A percentile compares a stretch with the other conserved stretches of the same genome.
phyloP scores from a whole-genome alignment of 257 asterid species.

The Primulina huaijiensis region DNA sequence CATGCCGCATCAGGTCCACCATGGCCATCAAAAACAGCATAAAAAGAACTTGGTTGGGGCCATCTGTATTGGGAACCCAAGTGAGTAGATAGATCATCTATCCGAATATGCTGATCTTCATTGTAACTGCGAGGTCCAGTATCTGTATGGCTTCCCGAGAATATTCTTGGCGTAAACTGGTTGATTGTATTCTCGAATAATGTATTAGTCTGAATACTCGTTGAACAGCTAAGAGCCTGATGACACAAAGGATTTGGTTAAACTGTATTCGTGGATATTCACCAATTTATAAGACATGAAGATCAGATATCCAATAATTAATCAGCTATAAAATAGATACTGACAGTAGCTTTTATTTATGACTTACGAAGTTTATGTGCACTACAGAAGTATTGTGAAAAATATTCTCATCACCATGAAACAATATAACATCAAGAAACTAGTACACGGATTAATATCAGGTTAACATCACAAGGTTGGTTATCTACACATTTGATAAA shows the following conservation, averaged over 20 bases:
- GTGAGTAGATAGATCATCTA: slow-evolving; percentile 65
- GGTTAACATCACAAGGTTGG: neutral
- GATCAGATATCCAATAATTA: neutral
- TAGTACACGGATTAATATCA: neutral
- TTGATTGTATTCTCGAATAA: slow-evolving; percentile 34
- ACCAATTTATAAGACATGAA: neutral
- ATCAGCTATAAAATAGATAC: neutral
- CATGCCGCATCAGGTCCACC: slow-evolving; percentile 87
- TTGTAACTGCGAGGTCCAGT: slow-evolving; percentile 75
- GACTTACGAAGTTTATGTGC: neutral
- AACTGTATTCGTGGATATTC: neutral
- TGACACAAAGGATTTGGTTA: slow-evolving; percentile 16
- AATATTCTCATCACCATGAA: too few species aligned
- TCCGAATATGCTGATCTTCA: slow-evolving; percentile 76
- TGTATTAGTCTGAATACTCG: slow-evolving; percentile 41
- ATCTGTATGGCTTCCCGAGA: slow-evolving; percentile 88
- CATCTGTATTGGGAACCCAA: slow-evolving; percentile 58
- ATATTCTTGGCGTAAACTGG: slow-evolving; percentile 48
- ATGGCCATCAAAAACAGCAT: slow-evolving; percentile 93
- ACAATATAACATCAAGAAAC: neutral
- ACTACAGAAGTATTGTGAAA: neutral
- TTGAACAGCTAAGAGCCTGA: slow-evolving; percentile 75
- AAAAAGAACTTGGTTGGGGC: slow-evolving; percentile 72
- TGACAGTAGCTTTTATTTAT: neutral
- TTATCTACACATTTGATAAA: neutral